These are phyloP conservation scores for Hypomontagnella submonticulosa DNA, from an alignment of 495 filamentous ascomycete genomes.

Conservation along the genomic window DNA sequence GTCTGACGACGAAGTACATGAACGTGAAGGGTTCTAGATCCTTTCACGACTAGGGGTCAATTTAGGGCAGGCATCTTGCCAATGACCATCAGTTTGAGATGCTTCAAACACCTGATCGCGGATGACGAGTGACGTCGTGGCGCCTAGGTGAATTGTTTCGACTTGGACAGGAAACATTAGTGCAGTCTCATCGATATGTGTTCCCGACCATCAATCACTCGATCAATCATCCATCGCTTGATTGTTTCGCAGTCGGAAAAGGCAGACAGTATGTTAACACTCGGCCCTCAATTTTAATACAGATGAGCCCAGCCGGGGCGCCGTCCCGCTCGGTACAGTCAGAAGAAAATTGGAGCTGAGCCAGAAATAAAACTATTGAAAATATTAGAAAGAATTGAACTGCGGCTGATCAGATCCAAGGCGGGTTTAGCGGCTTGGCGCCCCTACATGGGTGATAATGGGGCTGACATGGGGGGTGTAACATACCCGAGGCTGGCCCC, in stretches of 20 bases:
- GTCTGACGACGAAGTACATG: constrained; percentile 27
- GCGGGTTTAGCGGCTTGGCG: constrained; percentile 22
- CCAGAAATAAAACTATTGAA: constrained; percentile 27
- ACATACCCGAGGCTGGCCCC: constrained; percentile 1
- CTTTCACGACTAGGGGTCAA: constrained; percentile 34
- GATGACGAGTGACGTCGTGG: constrained; percentile 13
- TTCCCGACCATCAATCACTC: constrained; percentile 1
- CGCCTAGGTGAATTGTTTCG: constrained; percentile 8
- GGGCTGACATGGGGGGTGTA: background rate
- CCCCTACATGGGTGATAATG: background rate
- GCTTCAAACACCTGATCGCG: constrained; percentile 7
- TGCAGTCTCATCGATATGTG: constrained; percentile 7
- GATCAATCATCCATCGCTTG: background rate
- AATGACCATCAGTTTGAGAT: background rate
- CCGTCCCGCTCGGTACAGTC: constrained; percentile 25
- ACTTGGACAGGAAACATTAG: constrained; percentile 2
- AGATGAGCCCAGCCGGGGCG: constrained; percentile 14
- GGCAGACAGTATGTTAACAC: background rate
- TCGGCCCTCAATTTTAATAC: constrained; percentile 22
- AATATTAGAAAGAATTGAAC: constrained; percentile 20
- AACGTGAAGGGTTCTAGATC: constrained; percentile 43
- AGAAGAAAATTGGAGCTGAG: constrained; percentile 35
- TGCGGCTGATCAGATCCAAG: constrained; percentile 39
- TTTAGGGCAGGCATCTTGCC: background rate
- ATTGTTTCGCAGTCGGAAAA: constrained; percentile 5